Evolutionary conservation across 306 rosid genomes (phyloP), one percentile per base, ranked within the genome.

Genomic region (Rosa persica): DNA sequence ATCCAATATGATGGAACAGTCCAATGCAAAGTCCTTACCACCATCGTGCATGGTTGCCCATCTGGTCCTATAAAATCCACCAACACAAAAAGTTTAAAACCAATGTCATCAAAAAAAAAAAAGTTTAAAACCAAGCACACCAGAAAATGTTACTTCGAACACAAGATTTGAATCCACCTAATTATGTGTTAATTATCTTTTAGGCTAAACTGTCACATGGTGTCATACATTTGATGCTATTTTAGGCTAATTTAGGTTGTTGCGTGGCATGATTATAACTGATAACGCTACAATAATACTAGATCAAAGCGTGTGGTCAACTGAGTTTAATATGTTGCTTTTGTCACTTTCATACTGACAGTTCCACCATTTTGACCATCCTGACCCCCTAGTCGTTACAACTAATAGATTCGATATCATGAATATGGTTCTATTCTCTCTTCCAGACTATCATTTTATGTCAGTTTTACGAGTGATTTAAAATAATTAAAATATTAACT

Each of bases 11-110:
- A 83, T 61, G 91, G 95, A 81, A 90, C 86, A 0, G 85, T 83
- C 92, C 95, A 90, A 79, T 88, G 92, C 8, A 83, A 48, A 62
- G 82, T 80, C 86, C 92, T 85, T 57, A 90, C 85, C 76, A 90
- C 89, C 90, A 90, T 83, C 20, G 92, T 90, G 84, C 95, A 88
- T 7, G 90, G 40, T 67, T 87, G 39, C 55, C 92, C 90, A 46
- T 74, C 88, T 1, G 80, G 16, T 72, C 87, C 90, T 88, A 44
- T 30, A 30, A 54, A 75, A 12, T 42, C 36, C 58, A 74, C 69
- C 72, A 74, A 70, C n/a, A 46, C 22, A 25, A 27, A 72, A 6
- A 4, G 13, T 9, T n/a, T 57, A 20, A 58, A 64, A 67, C 16
- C 64, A n/a, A 52, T n/a, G n/a, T n/a, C n/a, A n/a, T n/a, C n/a